These are phyloP conservation scores for Aspergillus unguis DNA, from an alignment of 2,329 filamentous ascomycete species.

Conservation along the genomic window DNA sequence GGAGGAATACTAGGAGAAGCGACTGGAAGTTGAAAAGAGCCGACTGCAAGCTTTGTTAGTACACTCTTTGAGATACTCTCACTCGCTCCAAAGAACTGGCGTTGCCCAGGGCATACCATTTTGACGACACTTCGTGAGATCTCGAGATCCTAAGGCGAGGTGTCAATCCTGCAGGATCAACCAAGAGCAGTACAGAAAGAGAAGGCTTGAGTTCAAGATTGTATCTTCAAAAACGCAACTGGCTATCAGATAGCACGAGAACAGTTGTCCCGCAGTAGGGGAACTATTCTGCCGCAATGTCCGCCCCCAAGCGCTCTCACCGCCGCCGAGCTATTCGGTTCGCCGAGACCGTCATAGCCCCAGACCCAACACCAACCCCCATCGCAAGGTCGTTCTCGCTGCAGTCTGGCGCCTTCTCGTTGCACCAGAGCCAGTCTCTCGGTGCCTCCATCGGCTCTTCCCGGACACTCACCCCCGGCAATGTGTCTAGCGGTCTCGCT, in stretches of 20 bases:
- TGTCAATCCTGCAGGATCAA: background rate
- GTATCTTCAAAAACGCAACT: background rate
- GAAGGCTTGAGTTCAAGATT: background rate
- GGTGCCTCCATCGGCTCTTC: background rate
- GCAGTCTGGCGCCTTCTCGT: background rate
- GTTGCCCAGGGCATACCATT: constrained; percentile 28
- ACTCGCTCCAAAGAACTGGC: background rate
- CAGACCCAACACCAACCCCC: constrained; percentile 3
- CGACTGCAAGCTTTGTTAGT: constrained; percentile 55
- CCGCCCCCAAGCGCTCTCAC: constrained; percentile 15
- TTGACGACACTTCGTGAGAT: constrained; percentile 16
- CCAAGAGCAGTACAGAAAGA: background rate
- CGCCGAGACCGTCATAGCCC: background rate
- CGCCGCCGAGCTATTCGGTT: constrained; percentile 11
- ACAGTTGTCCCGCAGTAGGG: constrained; percentile 14
- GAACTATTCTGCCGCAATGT: constrained; percentile 20
- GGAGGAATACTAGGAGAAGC: constrained; percentile 86
- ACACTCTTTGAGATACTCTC: background rate
- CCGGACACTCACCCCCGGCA: constrained; percentile 15
- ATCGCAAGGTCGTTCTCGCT: background rate
- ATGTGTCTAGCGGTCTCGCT: constrained; percentile 16
- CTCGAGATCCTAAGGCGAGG: background rate
- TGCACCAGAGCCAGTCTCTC: background rate
- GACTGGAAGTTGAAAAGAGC: constrained; percentile 99
- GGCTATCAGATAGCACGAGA: background rate